Percentiles rank a stretch among this genome's conserved stretches.
Evolutionary conservation across 1,284 basidiomycete species (phyloP).

Genomic region (Microstroma glucosiphilum): DNA sequence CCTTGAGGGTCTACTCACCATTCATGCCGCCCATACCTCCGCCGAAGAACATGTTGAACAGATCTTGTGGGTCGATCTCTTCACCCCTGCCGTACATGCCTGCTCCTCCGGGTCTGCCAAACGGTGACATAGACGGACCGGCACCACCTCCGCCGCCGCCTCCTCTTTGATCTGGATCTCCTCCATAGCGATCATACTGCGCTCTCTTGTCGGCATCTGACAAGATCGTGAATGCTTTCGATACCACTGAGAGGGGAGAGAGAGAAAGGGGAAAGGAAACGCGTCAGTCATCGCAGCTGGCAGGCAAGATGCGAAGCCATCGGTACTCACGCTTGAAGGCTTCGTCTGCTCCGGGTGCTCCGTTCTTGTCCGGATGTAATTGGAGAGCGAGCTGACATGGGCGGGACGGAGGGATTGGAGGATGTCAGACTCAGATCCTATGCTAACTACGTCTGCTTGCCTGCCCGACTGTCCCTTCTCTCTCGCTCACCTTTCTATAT

Average conservation of each 20-base stretch:
- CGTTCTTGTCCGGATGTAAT: constrained; percentile 94
- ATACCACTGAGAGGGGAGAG: constrained; percentile 67
- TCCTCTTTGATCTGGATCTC: constrained; percentile 75
- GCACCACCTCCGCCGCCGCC: constrained; percentile 25
- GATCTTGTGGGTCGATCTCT: constrained; percentile 87
- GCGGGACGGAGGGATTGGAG: constrained; percentile 12
- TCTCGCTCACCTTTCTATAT: constrained; percentile 77
- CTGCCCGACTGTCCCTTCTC: no score
- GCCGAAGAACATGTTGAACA: constrained; percentile 99
- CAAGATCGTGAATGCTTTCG: constrained; percentile 91
- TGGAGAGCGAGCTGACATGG: constrained; percentile 83
- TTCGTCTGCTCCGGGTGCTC: constrained; percentile 94
- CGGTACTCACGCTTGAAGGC: constrained; percentile 85
- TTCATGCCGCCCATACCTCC: constrained; percentile 56
- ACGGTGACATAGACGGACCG: not conserved
- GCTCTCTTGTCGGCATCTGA: constrained; percentile 88
- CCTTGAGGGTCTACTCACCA: constrained; percentile 32
- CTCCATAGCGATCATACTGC: constrained; percentile 76
- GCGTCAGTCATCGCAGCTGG: not conserved
- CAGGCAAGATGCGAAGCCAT: not conserved
- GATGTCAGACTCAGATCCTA: constrained; percentile 1
- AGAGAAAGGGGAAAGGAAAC: constrained; percentile 11
- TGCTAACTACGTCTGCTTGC: not conserved
- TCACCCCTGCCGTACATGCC: constrained; percentile 49
- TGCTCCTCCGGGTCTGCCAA: constrained; percentile 19